Evolutionary conservation across 208 protist species (phyloP).

Genomic region (Trypanosoma mega): DNA sequence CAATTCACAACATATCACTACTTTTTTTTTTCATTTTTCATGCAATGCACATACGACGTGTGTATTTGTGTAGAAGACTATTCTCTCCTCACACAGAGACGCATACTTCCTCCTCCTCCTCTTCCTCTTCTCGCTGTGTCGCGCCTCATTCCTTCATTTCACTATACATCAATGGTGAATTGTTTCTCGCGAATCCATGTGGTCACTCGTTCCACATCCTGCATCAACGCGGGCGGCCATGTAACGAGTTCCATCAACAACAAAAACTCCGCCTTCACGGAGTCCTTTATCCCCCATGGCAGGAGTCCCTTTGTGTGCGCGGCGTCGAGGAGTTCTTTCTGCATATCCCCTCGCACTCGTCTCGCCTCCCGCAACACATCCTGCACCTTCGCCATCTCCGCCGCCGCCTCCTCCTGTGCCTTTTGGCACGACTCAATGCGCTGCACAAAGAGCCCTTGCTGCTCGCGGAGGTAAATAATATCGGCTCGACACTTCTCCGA

Average conservation of each 20-base stretch:
- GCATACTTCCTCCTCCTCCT: neutral
- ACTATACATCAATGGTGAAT: constrained; percentile 39
- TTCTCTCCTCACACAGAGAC: neutral
- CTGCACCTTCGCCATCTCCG: constrained; percentile 38
- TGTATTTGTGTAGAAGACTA: neutral
- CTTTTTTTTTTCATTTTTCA: constrained; percentile 3
- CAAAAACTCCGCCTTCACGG: constrained; percentile 45
- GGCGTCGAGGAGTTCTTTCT: constrained; percentile 38
- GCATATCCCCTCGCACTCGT: constrained; percentile 31
- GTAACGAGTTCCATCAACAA: constrained; percentile 45
- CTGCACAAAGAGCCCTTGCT: constrained; percentile 40
- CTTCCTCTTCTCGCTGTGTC: neutral
- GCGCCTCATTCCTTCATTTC: no score
- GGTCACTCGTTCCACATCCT: constrained; percentile 48
- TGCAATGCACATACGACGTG: neutral
- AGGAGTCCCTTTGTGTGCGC: constrained; percentile 27
- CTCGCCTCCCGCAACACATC: constrained; percentile 27
- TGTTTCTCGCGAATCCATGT: constrained; percentile 38
- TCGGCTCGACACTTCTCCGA: constrained; percentile 42
- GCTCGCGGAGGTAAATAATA: constrained; percentile 54
- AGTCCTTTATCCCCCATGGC: constrained; percentile 9
- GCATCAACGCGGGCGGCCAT: constrained; percentile 34
- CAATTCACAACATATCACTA: no score
- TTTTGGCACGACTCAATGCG: constrained; percentile 20
- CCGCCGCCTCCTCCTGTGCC: constrained; percentile 22